Conservation (phyloP, 257 asterid species). For the Solanum paucissectum region DNA sequence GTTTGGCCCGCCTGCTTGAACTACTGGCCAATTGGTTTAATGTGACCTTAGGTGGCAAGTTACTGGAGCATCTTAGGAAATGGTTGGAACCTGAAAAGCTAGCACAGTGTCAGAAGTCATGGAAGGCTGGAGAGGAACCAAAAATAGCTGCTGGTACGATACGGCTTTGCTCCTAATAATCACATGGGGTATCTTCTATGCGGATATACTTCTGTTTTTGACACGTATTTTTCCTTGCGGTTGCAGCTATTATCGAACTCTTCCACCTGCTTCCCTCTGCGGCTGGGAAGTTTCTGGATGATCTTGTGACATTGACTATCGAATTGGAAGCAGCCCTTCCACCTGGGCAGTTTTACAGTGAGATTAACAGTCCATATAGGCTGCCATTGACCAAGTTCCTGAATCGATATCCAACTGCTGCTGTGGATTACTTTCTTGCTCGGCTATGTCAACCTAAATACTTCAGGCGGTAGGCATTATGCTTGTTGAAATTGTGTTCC, state of each 20-base stretch:
- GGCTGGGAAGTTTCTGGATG: conserved; percentile 97
- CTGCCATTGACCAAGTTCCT: conserved; percentile 93
- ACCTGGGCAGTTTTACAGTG: conserved; percentile 94
- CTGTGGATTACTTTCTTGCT: conserved; percentile 92
- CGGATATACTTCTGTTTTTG: neutral
- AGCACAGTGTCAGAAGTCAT: conserved; percentile 86
- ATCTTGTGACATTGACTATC: conserved; percentile 91
- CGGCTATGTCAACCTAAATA: conserved; percentile 76
- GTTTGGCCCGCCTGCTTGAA: conserved; percentile 95
- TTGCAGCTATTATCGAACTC: conserved; percentile 97
- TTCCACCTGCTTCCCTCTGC: conserved; percentile 97
- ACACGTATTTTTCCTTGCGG: neutral
- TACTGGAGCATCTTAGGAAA: conserved; percentile 96
- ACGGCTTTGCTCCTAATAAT: neutral
- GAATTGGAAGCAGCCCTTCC: conserved; percentile 96
- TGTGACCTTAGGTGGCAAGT: conserved; percentile 96
- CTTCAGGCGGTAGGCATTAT: conserved; percentile 68
- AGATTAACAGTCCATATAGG: conserved; percentile 98
- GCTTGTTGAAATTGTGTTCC: neutral
- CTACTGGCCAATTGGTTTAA: conserved; percentile 97
- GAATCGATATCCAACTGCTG: conserved; percentile 81
- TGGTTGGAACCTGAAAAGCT: conserved; percentile 99
- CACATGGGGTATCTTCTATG: neutral
- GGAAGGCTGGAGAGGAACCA: conserved; percentile 99
- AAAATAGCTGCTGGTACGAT: conserved; percentile 95